Evolutionary conservation across 495 filamentous ascomycete genomes (phyloP).

Genomic region (Halenospora varia): DNA sequence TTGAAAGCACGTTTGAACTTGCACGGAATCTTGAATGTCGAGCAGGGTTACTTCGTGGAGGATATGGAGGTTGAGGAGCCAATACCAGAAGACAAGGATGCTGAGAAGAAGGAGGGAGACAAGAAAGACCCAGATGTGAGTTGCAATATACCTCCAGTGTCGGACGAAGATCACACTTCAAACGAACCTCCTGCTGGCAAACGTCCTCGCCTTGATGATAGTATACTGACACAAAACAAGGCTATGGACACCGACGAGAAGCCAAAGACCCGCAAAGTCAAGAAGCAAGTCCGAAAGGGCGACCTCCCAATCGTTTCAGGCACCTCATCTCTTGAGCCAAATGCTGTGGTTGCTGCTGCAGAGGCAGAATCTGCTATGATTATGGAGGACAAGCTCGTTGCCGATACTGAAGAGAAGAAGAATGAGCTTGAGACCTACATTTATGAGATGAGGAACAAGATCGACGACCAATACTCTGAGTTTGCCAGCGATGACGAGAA

Average conservation of each 20-base stretch:
- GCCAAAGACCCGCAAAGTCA: constrained; percentile 94
- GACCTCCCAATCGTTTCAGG: constrained; percentile 84
- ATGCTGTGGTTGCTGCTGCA: constrained; percentile 56
- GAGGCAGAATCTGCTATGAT: constrained; percentile 90
- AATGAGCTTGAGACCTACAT: constrained; percentile 98
- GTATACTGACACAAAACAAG: constrained; percentile 40
- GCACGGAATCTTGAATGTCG: constrained; percentile 93
- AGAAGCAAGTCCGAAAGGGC: constrained; percentile 99
- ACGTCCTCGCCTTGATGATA: constrained; percentile 10
- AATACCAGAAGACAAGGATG: constrained; percentile 55
- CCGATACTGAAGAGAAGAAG: constrained; percentile 99
- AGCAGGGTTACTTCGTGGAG: constrained; percentile 97
- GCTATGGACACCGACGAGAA: constrained; percentile 85
- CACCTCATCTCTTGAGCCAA: constrained; percentile 71
- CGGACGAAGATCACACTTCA: constrained; percentile 1
- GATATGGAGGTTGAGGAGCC: constrained; percentile 98
- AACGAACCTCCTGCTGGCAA: constrained; percentile 12
- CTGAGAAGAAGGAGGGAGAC: constrained; percentile 47
- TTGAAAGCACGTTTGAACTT: constrained; percentile 97
- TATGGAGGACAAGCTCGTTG: constrained; percentile 97
- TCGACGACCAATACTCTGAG: constrained; percentile 83
- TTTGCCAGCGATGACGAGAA: constrained; percentile 94
- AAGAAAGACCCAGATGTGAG: constrained; percentile 62
- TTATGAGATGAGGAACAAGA: constrained; percentile 92
- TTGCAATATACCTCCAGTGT: not conserved